Percentiles rank a stretch among this genome's conserved stretches.
phyloP scores from a whole-genome alignment of 129 eudicot species.

The Centrapalus pauciflorus region DNA sequence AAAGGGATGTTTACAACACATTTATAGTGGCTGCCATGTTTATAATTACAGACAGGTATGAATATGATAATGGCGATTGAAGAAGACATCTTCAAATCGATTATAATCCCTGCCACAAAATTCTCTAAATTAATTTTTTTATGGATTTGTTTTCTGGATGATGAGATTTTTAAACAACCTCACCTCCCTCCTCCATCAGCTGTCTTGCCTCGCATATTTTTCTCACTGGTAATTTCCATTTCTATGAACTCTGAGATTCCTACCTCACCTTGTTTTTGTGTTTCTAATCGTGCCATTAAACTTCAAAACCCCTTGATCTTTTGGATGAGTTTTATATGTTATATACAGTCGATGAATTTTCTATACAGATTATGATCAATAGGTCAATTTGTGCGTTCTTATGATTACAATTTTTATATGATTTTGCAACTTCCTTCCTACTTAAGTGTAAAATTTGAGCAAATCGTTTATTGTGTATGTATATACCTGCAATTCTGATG shows the following conservation, averaged over 20 bases:
- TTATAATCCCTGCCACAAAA: constrained; percentile 5
- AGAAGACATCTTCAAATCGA: constrained; percentile 2
- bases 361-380: neutral
- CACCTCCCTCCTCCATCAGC: constrained; percentile 9
- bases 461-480: neutral
- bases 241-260: neutral
- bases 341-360: neutral
- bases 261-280: neutral
- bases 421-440: neutral
- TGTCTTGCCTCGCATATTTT: constrained; percentile 13
- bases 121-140: neutral
- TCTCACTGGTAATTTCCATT: constrained; percentile 18
- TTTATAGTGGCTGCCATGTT: constrained; percentile 32
- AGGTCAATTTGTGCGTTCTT: neutral
- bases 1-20: constrained; percentile 14
- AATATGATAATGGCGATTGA: constrained; percentile 8
- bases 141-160: neutral
- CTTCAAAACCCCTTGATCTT: constrained; percentile 5
- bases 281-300: neutral
- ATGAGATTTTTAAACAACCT: constrained; percentile 22
- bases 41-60: constrained; percentile 19
- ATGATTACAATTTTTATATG: neutral
- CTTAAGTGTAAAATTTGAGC: neutral
- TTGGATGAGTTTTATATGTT: neutral
- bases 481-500: constrained; percentile 11